Base-by-base conservation (phyloP, 306 rosid species). In the Fagus sylvatica region DNA sequence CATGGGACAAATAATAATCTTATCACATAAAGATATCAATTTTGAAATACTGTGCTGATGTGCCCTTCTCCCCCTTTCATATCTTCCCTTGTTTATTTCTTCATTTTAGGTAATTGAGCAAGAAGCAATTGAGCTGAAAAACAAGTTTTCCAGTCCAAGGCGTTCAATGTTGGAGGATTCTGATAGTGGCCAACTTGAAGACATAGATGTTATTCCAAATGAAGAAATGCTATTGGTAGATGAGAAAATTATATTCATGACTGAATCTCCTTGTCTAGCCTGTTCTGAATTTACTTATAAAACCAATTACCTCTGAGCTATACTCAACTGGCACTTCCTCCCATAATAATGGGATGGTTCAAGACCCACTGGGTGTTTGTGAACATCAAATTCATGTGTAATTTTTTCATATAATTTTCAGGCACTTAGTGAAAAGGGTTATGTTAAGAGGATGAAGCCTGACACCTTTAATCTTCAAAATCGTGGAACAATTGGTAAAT, bases 401-500 rank as follows among this genome's bases (percentile, higher is more conserved):
- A 7, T 71, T 53, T 48, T 48, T 74, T 53, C 69, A 48, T 74
- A 79, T 79, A 43, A 56, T 62, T 79, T 82, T 81, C 86, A 95
- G 99, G 93, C 93, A 37, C 55, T 95, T 62, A 95, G 99, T 81
- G 99, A 93, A 84, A 95, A 95, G 74, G 98, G 99, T 54, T 95
- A 95, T 86, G 86, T 93, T 77, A 95, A 95, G 86, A 89, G 98
- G 77, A 95, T 95, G 99, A 95, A 88, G 84, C 98, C 98, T 36
- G 80, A 61, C 80, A 95, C 96, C 74, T 95, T 95, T 81, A 95
- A 84, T 90, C 91, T 91, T 59, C 99, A 95, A 81, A 75, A 84
- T 84, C 98, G 99, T 76, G 99, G 99, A 53, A 95, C 99, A 78
- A 93, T 95, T 69, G 99, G 99, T 78, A 95, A 95, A 90, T 95